Percentiles rank a stretch among this genome's conserved stretches.
Conservation (phyloP, 2,329 filamentous ascomycete species). For the Verticillium zaregamsianum region DNA sequence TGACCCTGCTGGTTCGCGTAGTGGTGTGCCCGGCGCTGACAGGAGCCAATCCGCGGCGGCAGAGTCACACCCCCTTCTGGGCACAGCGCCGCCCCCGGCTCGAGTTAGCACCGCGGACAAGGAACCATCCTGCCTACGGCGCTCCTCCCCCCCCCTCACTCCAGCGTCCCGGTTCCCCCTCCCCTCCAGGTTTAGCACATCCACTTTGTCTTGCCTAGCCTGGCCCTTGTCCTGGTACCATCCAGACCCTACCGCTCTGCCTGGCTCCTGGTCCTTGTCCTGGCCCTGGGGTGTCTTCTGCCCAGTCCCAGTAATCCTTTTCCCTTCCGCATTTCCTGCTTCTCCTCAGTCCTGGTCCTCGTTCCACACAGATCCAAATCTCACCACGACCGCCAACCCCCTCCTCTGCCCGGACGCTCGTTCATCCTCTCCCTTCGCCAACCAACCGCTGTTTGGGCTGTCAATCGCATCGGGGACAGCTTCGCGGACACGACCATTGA, state of each 20-base stretch:
- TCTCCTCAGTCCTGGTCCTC: neutral
- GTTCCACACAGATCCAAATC: slow-evolving; percentile 1
- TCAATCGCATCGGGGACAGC: neutral
- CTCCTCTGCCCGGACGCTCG: neutral
- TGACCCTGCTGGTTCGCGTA: neutral
- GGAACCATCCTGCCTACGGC: neutral
- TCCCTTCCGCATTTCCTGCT: neutral
- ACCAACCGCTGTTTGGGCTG: neutral
- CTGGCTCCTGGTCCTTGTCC: neutral
- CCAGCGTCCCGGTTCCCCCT: neutral
- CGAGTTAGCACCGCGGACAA: neutral
- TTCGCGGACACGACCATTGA: neutral
- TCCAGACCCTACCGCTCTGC: neutral
- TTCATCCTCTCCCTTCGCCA: neutral
- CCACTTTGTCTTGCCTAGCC: neutral
- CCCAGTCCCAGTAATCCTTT: neutral
- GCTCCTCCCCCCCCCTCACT: neutral
- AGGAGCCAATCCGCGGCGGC: neutral
- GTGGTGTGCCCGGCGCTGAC: neutral
- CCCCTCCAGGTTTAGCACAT: neutral
- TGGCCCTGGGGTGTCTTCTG: neutral
- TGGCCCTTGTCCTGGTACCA: neutral
- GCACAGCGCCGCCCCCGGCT: neutral
- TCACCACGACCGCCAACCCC: neutral
- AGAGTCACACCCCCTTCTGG: neutral